phyloP scores from a whole-genome alignment of 768 basidiomycete species.

The Collybiopsis luxurians region DNA sequence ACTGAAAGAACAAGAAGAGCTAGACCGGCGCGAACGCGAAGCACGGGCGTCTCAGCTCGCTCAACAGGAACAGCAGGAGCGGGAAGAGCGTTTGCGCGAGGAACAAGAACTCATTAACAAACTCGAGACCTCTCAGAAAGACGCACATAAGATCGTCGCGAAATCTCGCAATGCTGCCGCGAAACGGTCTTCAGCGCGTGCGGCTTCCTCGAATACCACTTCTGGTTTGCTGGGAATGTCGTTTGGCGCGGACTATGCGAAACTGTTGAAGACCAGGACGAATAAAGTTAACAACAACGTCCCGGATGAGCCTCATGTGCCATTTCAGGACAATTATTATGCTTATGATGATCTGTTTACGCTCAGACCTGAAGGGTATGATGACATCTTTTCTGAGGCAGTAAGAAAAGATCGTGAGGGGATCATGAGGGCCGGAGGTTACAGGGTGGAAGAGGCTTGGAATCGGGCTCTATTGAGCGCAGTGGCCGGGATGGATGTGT shows the following conservation, averaged over 20 bases:
- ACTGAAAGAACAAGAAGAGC: constrained; percentile 77
- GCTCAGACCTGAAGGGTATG: constrained; percentile 53
- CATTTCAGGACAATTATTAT: constrained; percentile 75
- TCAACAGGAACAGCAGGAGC: constrained; percentile 31
- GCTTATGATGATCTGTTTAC: constrained; percentile 68
- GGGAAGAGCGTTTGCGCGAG: constrained; percentile 53
- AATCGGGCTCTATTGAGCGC: constrained; percentile 73
- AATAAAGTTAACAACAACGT: constrained; percentile 59
- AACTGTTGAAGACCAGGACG: constrained; percentile 58
- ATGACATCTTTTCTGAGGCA: constrained; percentile 73
- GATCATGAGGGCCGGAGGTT: constrained; percentile 82
- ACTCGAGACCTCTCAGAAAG: constrained; percentile 73
- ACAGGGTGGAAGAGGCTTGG: constrained; percentile 81
- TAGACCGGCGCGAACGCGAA: constrained; percentile 71
- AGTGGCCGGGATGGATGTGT: constrained; percentile 68
- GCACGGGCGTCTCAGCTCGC: constrained; percentile 42
- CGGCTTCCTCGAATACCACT: constrained; percentile 27
- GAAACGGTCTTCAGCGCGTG: constrained; percentile 59
- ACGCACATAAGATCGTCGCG: constrained; percentile 68
- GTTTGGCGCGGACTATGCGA: constrained; percentile 42
- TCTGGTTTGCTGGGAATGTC: constrained; percentile 25
- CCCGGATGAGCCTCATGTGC: constrained; percentile 79
- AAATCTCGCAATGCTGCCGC: constrained; percentile 63
- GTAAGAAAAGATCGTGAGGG: constrained; percentile 75
- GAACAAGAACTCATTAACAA: constrained; percentile 76